A percentile compares a stretch with the other conserved stretches of the same genome.
Evolutionary conservation across 179 eudicot genomes (phyloP).

Genomic region (Actinidia arguta): DNA sequence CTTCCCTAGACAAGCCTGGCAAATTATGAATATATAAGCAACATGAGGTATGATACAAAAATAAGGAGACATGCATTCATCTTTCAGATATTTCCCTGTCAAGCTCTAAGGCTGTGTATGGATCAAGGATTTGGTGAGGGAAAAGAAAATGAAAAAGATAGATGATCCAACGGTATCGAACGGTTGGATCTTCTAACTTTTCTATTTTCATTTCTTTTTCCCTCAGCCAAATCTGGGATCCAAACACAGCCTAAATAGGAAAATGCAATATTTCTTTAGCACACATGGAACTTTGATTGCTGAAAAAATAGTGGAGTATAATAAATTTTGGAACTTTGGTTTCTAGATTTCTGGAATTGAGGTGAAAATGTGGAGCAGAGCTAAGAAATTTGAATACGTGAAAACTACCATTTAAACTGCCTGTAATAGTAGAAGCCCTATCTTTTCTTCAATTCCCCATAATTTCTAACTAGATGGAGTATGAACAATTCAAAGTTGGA

Average conservation of each 20-base stretch:
- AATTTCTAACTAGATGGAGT: background rate
- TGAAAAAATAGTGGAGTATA: background rate
- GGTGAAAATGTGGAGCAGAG: background rate
- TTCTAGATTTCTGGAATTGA: background rate
- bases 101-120: too few relatives aligned
- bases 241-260: too few relatives aligned
- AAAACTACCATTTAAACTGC: background rate
- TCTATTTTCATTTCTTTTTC: too few relatives aligned
- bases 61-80: background rate
- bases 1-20: conserved; percentile 55
- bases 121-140: too few relatives aligned
- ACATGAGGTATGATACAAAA: background rate
- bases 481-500: background rate
- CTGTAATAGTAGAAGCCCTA: background rate
- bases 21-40: conserved; percentile 2
- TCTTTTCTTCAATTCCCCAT: background rate
- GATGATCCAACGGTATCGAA: too few relatives aligned
- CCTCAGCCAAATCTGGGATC: too few relatives aligned
- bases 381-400: background rate
- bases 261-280: background rate
- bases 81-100: background rate
- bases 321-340: background rate
- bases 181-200: too few relatives aligned
- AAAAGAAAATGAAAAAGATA: too few relatives aligned
- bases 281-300: background rate